phyloP scores from a whole-genome alignment of 805 yeast species.

The Saturnispora dispora region DNA sequence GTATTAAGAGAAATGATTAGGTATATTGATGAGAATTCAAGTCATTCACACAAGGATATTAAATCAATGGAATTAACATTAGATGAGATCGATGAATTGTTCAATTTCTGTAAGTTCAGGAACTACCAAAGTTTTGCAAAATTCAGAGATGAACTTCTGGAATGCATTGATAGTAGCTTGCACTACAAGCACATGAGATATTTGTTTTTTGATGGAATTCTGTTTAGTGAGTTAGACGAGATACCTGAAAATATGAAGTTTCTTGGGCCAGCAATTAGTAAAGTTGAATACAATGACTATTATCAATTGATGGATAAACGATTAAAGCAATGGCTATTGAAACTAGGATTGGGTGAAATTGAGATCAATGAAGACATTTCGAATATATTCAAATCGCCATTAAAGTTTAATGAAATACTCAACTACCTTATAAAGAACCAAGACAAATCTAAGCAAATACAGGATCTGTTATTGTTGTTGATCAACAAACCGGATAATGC shows the following conservation, averaged over 20 bases:
- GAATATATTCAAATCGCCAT: background rate
- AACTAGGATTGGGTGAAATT: background rate
- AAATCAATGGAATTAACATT: conserved; percentile 4
- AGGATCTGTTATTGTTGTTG: conserved; percentile 3
- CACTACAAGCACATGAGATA: conserved; percentile 1
- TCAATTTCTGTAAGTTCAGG: conserved; percentile 5
- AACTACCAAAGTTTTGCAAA: conserved; percentile 5
- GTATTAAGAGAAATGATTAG: conserved; percentile 4
- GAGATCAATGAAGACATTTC: background rate
- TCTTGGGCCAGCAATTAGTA: background rate
- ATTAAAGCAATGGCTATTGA: conserved; percentile 8
- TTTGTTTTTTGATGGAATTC: background rate
- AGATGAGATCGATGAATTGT: conserved; percentile 4
- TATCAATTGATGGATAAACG: conserved; percentile 9
- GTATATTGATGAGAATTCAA: conserved; percentile 9
- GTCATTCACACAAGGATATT: background rate
- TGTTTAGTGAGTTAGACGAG: background rate
- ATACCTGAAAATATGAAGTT: conserved; percentile 2
- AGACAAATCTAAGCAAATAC: conserved; percentile 7
- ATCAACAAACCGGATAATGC: conserved; percentile 1
- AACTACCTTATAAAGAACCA: conserved; percentile 1
- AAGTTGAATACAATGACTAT: conserved; percentile 4
- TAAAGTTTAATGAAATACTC: conserved; percentile 6
- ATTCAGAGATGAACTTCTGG: conserved; percentile 5
- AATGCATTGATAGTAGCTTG: background rate